These are phyloP conservation scores for Tagetes erecta DNA, from an alignment of 129 eudicot genomes.

Conservation along the genomic window DNA sequence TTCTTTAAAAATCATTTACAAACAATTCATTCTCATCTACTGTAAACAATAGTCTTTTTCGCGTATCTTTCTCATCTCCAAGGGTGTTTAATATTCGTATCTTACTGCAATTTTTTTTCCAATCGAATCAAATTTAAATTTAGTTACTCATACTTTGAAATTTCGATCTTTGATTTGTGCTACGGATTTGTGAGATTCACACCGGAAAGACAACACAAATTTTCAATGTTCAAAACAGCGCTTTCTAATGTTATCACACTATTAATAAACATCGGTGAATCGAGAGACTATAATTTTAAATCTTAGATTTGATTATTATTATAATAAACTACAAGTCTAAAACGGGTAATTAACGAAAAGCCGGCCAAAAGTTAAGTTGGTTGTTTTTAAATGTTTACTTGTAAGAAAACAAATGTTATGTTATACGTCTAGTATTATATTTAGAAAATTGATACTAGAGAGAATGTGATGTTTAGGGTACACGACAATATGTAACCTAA, in stretches of 20 bases:
- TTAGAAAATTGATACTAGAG: slow-evolving; percentile 13
- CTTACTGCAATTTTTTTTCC: too few relatives aligned
- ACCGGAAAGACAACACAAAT: too few relatives aligned
- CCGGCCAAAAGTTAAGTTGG: not conserved
- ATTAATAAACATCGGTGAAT: not conserved
- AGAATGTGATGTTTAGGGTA: slow-evolving; percentile 30
- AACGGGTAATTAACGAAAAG: not conserved
- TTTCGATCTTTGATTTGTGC: too few relatives aligned
- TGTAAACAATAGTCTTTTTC: too few relatives aligned
- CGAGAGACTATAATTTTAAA: not conserved
- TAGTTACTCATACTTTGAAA: too few relatives aligned
- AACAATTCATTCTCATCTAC: too few relatives aligned
- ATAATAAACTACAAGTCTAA: not conserved
- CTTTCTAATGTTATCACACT: not conserved
- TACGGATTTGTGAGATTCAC: too few relatives aligned
- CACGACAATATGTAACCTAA: slow-evolving; percentile 20
- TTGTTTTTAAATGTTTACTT: not conserved
- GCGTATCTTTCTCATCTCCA: too few relatives aligned
- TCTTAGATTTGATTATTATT: not conserved
- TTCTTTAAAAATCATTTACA: too few relatives aligned
- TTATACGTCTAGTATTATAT: not conserved
- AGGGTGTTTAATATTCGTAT: too few relatives aligned
- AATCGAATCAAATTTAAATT: too few relatives aligned
- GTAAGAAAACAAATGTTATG: slow-evolving; percentile 10
- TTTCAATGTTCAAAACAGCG: not conserved